Evolutionary conservation across 805 yeast genomes (phyloP).

Genomic region (Saccharomycopsis sp.): DNA sequence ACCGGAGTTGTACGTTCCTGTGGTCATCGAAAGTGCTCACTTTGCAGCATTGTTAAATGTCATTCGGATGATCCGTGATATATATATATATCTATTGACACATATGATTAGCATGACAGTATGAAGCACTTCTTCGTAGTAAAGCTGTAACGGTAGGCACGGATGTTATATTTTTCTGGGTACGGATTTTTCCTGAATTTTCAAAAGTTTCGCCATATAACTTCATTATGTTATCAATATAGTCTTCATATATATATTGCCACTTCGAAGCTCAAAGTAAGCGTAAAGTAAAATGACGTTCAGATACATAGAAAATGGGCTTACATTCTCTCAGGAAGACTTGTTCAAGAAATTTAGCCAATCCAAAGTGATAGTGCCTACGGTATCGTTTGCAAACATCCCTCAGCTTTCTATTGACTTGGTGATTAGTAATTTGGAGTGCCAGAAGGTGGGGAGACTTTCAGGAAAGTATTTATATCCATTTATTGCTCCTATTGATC

Average conservation of each 20-base stretch:
- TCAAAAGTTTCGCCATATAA: no score
- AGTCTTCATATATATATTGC: no score
- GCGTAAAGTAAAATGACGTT: neutral
- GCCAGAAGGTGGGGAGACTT: constrained; percentile 46
- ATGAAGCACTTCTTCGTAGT: no score
- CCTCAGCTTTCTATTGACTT: constrained; percentile 80
- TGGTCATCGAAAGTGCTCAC: neutral
- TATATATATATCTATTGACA: no score
- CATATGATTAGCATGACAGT: no score
- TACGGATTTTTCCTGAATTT: no score
- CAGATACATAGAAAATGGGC: neutral
- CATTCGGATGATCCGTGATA: neutral
- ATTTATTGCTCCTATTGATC: constrained; percentile 75
- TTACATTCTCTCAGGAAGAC: neutral
- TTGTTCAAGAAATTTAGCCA: constrained; percentile 22
- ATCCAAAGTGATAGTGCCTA: constrained; percentile 59
- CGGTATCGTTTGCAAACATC: constrained; percentile 82
- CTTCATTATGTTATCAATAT: no score
- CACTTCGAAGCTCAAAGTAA: neutral
- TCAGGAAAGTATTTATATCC: constrained; percentile 67
- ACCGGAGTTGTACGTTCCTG: neutral
- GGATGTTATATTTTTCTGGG: no score
- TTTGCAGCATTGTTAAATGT: neutral
- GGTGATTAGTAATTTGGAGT: constrained; percentile 54
- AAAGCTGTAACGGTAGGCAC: no score